Percentiles rank a stretch among this genome's conserved stretches.
Conservation (phyloP, 1,284 basidiomycete genomes). For the Heimioporus retisporus region DNA sequence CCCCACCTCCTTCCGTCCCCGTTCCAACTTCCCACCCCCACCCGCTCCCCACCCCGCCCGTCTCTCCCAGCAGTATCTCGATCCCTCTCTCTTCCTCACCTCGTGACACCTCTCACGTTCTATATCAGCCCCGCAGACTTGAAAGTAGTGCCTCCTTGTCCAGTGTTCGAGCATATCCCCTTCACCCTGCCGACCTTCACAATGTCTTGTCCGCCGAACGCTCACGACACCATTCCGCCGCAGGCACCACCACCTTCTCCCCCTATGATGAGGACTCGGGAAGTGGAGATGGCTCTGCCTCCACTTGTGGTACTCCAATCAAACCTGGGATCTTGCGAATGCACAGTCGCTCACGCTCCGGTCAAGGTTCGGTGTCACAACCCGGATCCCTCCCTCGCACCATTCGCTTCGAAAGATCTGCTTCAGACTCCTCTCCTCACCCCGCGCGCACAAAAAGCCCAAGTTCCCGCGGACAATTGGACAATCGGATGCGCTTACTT, state of each 20-base stretch:
- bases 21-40: constrained; percentile 23
- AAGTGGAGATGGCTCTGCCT: constrained; percentile 28
- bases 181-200: constrained; percentile 47
- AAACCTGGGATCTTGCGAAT: constrained; percentile 51
- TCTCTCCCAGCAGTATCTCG: constrained; percentile 39
- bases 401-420: constrained; percentile 47
- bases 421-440: constrained; percentile 35
- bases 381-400: constrained; percentile 39
- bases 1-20: constrained; percentile 36
- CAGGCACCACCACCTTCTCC: constrained; percentile 32
- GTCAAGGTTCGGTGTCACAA: constrained; percentile 38
- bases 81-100: constrained; percentile 38
- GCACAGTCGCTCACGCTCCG: constrained; percentile 50
- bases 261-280: constrained; percentile 37
- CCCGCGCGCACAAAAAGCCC: constrained; percentile 42
- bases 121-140: constrained; percentile 38
- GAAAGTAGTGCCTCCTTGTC: constrained; percentile 36
- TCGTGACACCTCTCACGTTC: constrained; percentile 36
- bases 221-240: constrained; percentile 37
- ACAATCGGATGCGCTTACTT: constrained; percentile 39
- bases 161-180: constrained; percentile 39
- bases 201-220: constrained; percentile 42
- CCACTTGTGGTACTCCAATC: constrained; percentile 41
- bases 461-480: constrained; percentile 31
- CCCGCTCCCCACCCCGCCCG: constrained; percentile 25